Evolutionary conservation across 2,329 filamentous ascomycete genomes (phyloP).

Genomic region (Colletotrichum paranaense): DNA sequence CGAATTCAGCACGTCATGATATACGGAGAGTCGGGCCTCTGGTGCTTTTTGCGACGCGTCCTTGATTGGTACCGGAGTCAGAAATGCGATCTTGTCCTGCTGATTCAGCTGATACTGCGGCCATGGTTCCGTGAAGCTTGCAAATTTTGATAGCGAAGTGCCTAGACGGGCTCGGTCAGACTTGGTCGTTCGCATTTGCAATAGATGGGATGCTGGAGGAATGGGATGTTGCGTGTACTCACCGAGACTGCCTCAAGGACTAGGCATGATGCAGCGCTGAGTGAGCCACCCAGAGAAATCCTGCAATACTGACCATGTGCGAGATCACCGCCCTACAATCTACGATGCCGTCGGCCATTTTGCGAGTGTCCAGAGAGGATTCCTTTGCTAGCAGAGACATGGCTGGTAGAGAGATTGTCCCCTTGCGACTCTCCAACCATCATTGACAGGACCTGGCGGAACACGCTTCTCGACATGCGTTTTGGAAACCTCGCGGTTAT

Average conservation of each 20-base stretch:
- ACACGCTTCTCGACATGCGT: neutral
- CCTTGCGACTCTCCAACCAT: neutral
- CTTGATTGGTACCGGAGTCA: no score
- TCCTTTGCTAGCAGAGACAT: neutral
- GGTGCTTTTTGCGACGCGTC: neutral
- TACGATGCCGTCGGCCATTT: neutral
- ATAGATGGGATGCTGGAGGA: neutral
- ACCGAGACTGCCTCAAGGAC: neutral
- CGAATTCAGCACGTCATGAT: neutral
- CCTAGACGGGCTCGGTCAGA: neutral
- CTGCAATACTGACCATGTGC: neutral
- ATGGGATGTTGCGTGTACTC: neutral
- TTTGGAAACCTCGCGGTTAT: neutral
- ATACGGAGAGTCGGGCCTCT: neutral
- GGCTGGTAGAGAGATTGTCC: neutral
- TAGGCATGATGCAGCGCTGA: neutral
- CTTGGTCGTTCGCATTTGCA: neutral
- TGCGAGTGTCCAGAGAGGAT: neutral
- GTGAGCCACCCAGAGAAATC: neutral
- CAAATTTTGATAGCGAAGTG: neutral
- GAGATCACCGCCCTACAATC: neutral
- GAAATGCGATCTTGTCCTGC: neutral
- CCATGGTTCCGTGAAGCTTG: neutral
- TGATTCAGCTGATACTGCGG: neutral
- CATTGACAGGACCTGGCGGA: no score